Base-by-base conservation (phyloP, 306 rosid genomes). In the Vigna unguiculata region DNA sequence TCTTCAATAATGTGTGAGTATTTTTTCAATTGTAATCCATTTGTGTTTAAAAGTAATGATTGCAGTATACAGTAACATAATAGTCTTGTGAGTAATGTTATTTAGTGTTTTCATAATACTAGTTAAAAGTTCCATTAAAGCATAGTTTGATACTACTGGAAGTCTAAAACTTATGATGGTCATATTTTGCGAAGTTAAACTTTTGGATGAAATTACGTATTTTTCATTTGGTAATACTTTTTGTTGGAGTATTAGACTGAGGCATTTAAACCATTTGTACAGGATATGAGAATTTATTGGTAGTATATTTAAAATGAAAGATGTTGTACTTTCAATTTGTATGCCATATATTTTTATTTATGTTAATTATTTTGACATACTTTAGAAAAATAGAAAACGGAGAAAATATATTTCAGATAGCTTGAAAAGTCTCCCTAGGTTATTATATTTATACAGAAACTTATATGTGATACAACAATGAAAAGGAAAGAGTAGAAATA, bases 1-100 rank as follows among this genome's bases (percentile, higher is more conserved):
- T 93, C 55, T 91, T 91, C 85, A 91, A 78, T 68, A 85, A 91
- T n/a, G 91, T 74, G 98, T 93, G 85, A 93, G 95, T 88, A 85
- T 69, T 82, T 80, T 34, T 81, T 71, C 66, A 36, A 49, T 77
- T 73, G 34, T 64, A 47, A 49, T 78, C 21, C 57, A 51, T 21
- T 30, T 28, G 51, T 81, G 20, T 28, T 40, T 14, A 38, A 24
- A 54, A 54, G 30, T 20, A 47, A 72, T 21, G 41, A 7, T 71
- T 28, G 19, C 1, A 38, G n/a, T 52, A 32, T 65, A 13, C 30
- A 36, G 17, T 28, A 30, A 55, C 45, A 73, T 15, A 43, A 52
- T 19, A 45, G 45, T 57, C 59, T 53, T 71, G 54, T 59, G 24
- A 45, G 45, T 36, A 9, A 2, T 41, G 59, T 34, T 10, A 59